Conservation (phyloP, 441 rosid genomes). For the Pelargonium fulgidum region DNA sequence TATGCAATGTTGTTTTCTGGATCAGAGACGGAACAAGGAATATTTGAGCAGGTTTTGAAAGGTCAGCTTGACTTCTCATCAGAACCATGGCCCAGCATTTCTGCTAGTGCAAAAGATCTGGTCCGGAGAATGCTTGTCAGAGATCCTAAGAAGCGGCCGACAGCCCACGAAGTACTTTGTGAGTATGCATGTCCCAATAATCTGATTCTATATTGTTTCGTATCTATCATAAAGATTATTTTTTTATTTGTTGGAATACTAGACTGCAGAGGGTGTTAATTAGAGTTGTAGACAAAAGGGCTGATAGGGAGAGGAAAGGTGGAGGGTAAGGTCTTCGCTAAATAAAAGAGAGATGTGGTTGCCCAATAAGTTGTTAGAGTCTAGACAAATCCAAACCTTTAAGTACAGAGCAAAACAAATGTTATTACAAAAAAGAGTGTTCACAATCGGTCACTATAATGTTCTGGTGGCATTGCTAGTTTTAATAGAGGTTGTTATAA, state of each 20-base stretch:
- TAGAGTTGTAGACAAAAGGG: too few relatives aligned
- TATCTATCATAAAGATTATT: neutral
- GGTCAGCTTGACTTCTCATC: constrained; percentile 84
- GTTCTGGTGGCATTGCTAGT: too few relatives aligned
- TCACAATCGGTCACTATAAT: too few relatives aligned
- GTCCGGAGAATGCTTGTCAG: constrained; percentile 78
- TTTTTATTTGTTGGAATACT: too few relatives aligned
- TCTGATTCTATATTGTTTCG: neutral
- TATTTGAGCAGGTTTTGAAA: constrained; percentile 88
- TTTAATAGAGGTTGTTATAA: too few relatives aligned
- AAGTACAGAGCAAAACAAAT: too few relatives aligned
- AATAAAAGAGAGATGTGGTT: neutral
- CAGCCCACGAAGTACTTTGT: constrained; percentile 91
- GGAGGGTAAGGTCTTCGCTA: neutral
- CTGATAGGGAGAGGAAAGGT: neutral
- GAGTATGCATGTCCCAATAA: constrained; percentile 27
- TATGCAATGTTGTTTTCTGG: constrained; percentile 20
- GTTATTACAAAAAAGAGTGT: too few relatives aligned
- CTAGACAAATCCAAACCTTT: neutral
- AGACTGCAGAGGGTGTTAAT: too few relatives aligned
- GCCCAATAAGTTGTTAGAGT: neutral
- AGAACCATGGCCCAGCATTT: constrained; percentile 90
- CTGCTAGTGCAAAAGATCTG: constrained; percentile 76
- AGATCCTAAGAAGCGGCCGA: constrained; percentile 75
- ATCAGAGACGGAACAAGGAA: constrained; percentile 93